Conservation (phyloP, 768 basidiomycete species). For the Chlorophyllum brunneum region DNA sequence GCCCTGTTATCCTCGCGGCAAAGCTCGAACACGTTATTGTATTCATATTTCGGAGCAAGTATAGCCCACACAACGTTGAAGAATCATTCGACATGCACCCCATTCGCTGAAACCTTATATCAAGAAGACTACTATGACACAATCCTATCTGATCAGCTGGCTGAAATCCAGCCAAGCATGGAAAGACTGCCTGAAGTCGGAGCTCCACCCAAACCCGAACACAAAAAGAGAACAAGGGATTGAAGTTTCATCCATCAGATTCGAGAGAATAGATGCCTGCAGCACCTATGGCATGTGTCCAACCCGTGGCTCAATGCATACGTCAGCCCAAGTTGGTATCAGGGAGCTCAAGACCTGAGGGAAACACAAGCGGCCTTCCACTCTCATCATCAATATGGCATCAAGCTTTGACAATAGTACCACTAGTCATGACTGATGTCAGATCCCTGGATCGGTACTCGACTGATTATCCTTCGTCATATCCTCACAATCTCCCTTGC, state of each 20-base stretch:
- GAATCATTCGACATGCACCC: not conserved
- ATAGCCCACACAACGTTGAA: no score
- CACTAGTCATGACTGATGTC: not conserved
- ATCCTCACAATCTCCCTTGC: not conserved
- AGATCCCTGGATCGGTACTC: not conserved
- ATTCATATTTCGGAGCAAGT: not conserved
- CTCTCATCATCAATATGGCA: slow-evolving; percentile 1
- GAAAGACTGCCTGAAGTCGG: not conserved
- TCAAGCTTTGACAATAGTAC: no score
- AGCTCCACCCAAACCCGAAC: slow-evolving; percentile 1
- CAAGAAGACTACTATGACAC: no score
- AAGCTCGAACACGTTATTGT: slow-evolving; percentile 1
- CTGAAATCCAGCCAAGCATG: not conserved
- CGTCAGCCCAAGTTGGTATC: not conserved
- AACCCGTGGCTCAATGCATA: not conserved
- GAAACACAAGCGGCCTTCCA: not conserved
- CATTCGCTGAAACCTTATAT: not conserved
- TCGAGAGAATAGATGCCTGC: not conserved
- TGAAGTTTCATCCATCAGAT: slow-evolving; percentile 1
- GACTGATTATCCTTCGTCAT: not conserved
- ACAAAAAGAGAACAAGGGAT: slow-evolving; percentile 11
- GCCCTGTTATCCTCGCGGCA: not conserved
- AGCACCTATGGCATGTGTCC: not conserved
- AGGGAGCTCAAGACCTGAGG: not conserved
- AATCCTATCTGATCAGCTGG: slow-evolving; percentile 8